These are phyloP conservation scores for Chaetomiaceae sp. DNA, from an alignment of 2,329 filamentous ascomycete genomes.

Conservation along the genomic window DNA sequence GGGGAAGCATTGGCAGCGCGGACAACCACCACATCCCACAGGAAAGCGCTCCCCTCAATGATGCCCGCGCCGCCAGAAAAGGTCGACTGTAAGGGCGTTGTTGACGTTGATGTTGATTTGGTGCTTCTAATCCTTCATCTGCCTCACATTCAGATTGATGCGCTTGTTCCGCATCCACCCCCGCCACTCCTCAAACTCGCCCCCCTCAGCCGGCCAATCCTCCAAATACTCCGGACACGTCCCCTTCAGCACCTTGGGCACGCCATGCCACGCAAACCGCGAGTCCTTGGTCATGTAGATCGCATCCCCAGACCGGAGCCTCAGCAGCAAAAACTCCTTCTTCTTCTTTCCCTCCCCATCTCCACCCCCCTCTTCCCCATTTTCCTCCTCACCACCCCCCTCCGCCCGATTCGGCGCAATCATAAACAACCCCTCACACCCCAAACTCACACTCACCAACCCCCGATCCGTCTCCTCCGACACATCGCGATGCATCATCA, in stretches of 20 bases:
- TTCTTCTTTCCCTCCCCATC: constrained; percentile 33
- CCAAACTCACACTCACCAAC: constrained; percentile 79
- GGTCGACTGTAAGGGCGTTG: no score
- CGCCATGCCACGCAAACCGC: constrained; percentile 90
- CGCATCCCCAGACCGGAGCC: constrained; percentile 78
- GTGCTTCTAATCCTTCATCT: constrained; percentile 70
- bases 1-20: no score
- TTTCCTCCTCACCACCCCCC: constrained; percentile 35
- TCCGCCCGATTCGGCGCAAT: constrained; percentile 57
- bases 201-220: constrained; percentile 65
- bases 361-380: constrained; percentile 21
- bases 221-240: constrained; percentile 73
- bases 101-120: no score
- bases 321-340: constrained; percentile 54
- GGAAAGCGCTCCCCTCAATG: no score
- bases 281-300: constrained; percentile 82
- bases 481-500: constrained; percentile 91
- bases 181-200: constrained; percentile 61
- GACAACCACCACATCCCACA: no score
- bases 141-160: constrained; percentile 87
- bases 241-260: constrained; percentile 74
- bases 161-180: constrained; percentile 87
- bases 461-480: constrained; percentile 77
- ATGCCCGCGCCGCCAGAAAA: no score
- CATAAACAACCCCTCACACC: constrained; percentile 86